Evolutionary conservation across 179 eudicot genomes (phyloP).

Genomic region (Beta macrorhiza): DNA sequence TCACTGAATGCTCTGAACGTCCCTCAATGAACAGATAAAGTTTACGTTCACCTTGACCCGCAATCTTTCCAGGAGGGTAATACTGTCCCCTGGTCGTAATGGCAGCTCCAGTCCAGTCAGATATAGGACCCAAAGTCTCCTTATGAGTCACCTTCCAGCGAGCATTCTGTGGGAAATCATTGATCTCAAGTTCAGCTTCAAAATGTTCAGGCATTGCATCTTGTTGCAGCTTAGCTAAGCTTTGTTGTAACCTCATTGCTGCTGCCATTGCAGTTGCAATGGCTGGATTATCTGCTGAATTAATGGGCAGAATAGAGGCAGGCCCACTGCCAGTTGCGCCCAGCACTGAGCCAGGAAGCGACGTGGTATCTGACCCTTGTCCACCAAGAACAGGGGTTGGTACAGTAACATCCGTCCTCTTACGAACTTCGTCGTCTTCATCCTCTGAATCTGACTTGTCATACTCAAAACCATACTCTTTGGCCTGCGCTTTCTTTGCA

Average conservation of each 20-base stretch:
- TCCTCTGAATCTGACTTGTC: constrained; percentile 91
- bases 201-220: constrained; percentile 91
- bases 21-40: constrained; percentile 90
- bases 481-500: constrained; percentile 93
- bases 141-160: constrained; percentile 97
- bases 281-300: constrained; percentile 55
- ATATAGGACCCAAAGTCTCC: constrained; percentile 84
- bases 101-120: constrained; percentile 95
- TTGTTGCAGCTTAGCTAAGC: constrained; percentile 79
- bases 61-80: constrained; percentile 68
- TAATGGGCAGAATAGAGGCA: constrained; percentile 29
- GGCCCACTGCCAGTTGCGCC: constrained; percentile 30
- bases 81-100: constrained; percentile 88
- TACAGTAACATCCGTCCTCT: constrained; percentile 32
- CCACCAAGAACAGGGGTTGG: constrained; percentile 20
- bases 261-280: constrained; percentile 68
- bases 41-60: constrained; percentile 79
- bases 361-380: constrained; percentile 36
- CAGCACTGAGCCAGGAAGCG: constrained; percentile 35
- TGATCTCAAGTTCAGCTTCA: constrained; percentile 89
- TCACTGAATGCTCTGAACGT: constrained; percentile 84
- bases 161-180: constrained; percentile 95
- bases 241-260: constrained; percentile 71
- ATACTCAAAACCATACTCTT: constrained; percentile 81
- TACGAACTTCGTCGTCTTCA: constrained; percentile 81